A percentile compares a stretch with the other conserved stretches of the same genome.
Conservation (phyloP, 1,284 basidiomycete species). For the Pterulicium gracile region DNA sequence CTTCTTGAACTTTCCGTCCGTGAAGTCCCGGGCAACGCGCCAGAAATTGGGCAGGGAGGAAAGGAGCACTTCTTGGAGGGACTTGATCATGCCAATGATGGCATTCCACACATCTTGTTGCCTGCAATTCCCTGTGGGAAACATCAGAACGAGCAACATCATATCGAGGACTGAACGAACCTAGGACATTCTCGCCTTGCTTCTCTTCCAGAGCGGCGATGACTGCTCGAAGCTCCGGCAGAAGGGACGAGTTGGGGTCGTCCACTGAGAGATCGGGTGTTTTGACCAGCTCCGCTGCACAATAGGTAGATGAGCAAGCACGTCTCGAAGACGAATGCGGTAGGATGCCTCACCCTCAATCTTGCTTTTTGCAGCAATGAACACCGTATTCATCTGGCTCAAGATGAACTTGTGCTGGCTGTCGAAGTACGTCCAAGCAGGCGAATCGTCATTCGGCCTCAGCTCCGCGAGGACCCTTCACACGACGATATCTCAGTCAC, state of each 20-base stretch:
- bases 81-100: constrained; percentile 64
- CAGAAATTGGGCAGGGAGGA: constrained; percentile 84
- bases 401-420: constrained; percentile 84
- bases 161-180: constrained; percentile 39
- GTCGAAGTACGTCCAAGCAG: constrained; percentile 92
- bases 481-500: constrained; percentile 6
- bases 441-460: constrained; percentile 73
- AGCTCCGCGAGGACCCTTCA: constrained; percentile 77
- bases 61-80: constrained; percentile 57
- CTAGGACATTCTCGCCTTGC: constrained; percentile 48
- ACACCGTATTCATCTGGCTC: constrained; percentile 65
- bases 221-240: constrained; percentile 42
- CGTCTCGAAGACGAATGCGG: not conserved
- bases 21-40: constrained; percentile 84
- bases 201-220: constrained; percentile 51
- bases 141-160: not conserved
- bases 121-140: constrained; percentile 37
- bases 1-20: constrained; percentile 86
- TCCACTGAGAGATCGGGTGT: not conserved
- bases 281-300: not conserved
- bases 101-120: constrained; percentile 78
- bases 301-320: too few relatives aligned
- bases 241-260: not conserved
- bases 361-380: constrained; percentile 39
- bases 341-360: constrained; percentile 41